Conservation (phyloP, 2,329 filamentous ascomycete genomes). For the Aspergillus floridensis region DNA sequence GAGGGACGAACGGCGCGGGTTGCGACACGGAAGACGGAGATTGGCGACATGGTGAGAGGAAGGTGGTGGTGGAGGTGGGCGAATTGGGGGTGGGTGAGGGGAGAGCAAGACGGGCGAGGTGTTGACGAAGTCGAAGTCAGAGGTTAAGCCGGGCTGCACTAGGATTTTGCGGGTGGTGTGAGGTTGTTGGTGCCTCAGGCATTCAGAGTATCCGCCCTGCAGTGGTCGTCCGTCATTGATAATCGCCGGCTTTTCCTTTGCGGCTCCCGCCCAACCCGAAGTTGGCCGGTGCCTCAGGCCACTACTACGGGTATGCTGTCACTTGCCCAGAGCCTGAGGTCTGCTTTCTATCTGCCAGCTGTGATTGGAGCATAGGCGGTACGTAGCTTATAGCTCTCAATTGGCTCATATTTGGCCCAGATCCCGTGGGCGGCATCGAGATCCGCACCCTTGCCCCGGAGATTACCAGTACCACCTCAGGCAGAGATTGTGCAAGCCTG, state of each 20-base stretch:
- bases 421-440: not conserved
- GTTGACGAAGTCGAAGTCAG: constrained; percentile 25
- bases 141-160: constrained; percentile 22
- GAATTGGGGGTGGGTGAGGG: constrained; percentile 23
- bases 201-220: not conserved
- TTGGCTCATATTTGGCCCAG: constrained; percentile 8
- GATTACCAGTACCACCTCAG: not conserved
- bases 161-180: constrained; percentile 43
- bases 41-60: constrained; percentile 59
- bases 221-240: constrained; percentile 14
- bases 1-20: constrained; percentile 61
- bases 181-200: constrained; percentile 27
- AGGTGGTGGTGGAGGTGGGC: constrained; percentile 24
- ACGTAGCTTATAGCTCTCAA: constrained; percentile 2
- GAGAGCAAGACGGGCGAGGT: constrained; percentile 18
- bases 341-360: constrained; percentile 24
- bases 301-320: not conserved
- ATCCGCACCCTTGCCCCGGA: not conserved
- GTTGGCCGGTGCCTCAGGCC: constrained; percentile 28
- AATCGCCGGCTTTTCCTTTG: constrained; percentile 10
- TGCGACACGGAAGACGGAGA: constrained; percentile 68
- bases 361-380: constrained; percentile 26
- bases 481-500: not conserved
- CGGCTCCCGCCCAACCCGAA: constrained; percentile 23
- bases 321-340: not conserved